These are phyloP conservation scores for Plectranthus barbatus DNA, from an alignment of 257 asterid genomes.

Conservation along the genomic window DNA sequence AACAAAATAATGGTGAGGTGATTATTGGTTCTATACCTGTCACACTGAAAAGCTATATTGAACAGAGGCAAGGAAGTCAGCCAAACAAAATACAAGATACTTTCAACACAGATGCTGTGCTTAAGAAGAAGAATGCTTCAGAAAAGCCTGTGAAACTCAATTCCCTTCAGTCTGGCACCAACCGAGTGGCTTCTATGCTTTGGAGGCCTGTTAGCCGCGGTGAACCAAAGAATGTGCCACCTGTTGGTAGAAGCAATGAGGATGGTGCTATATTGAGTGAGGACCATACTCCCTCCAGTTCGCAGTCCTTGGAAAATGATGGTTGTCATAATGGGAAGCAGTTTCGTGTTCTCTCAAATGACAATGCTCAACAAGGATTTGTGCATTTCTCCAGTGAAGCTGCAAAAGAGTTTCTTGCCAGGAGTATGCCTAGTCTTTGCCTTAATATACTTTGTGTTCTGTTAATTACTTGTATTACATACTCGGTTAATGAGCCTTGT, in stretches of 20 bases:
- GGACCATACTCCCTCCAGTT: slow-evolving; percentile 22
- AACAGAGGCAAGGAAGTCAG: slow-evolving; percentile 19
- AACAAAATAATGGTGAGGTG: slow-evolving; percentile 45
- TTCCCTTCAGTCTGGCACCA: slow-evolving; percentile 30
- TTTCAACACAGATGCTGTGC: slow-evolving; percentile 23
- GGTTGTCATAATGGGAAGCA: slow-evolving; percentile 22
- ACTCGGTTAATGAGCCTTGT: slow-evolving; percentile 3
- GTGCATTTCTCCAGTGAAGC: slow-evolving; percentile 35
- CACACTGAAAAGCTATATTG: slow-evolving; percentile 27
- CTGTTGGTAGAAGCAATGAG: slow-evolving; percentile 22
- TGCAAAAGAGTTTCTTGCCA: slow-evolving; percentile 63
- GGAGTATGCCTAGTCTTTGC: slow-evolving; percentile 43
- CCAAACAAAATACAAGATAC: slow-evolving; percentile 12
- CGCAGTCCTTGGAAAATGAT: slow-evolving; percentile 17
- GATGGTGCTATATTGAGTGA: slow-evolving; percentile 24
- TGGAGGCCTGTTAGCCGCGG: slow-evolving; percentile 52
- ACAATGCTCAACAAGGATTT: slow-evolving; percentile 20
- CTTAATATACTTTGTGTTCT: background rate
- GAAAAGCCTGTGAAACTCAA: slow-evolving; percentile 27
- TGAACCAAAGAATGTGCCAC: slow-evolving; percentile 22
- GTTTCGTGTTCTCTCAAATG: slow-evolving; percentile 21
- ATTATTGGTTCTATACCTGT: slow-evolving; percentile 78
- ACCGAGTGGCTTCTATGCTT: slow-evolving; percentile 29
- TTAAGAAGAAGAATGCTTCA: slow-evolving; percentile 24
- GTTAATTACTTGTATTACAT: background rate